Evolutionary conservation across 2,329 filamentous ascomycete genomes (phyloP), one percentile per base, ranked within the genome.

Genomic region (Trichophyton verrucosum): DNA sequence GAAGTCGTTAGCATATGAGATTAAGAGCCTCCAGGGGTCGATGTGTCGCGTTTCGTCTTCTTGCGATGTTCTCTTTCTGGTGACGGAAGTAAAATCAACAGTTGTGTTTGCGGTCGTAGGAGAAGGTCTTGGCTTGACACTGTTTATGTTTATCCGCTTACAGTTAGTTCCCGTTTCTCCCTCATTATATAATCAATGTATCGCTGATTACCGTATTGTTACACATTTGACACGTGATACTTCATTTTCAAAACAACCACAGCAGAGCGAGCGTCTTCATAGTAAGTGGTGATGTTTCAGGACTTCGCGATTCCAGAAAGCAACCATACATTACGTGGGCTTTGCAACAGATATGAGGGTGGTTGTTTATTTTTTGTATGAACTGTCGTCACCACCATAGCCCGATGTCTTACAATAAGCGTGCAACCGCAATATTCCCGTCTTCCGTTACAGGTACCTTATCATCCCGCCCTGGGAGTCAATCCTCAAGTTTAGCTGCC

Each of bases 401-500:
- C 20, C 13, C 20, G 20, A 55, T 55, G 51, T 55, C 51, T 55
- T 55, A 55, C 51, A 55, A 55, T 55, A 55, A 55, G 51, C 51
- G 51, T 15, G 17, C 51, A 36, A 55, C 51, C 13, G 51, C 51
- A 22, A 55, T 55, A 20, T 58, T 46, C 36, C 40, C 56, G 5
- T 58, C 56, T 27, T 58, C 57, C 64, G 68, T 57, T 68, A 66
- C 49, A 65, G 63, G 44, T 64, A 69, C 58, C 62, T 70, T 66
- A 66, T 68, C 58, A 62, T 65, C 38, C 65, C 76, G 66, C 65
- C 72, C 57, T 40, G 57, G 57, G 13, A 46, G 30, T 17, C 74
- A 77, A 61, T 81, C 83, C 66, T 82, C 82, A 6, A 81, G 82
- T 1, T 75, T 86, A n/a, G 75, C 82, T 58, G 76, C 81, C 40